phyloP scores from a whole-genome alignment of 208 protist genomes.

The Trypanosomatidae sp. region DNA sequence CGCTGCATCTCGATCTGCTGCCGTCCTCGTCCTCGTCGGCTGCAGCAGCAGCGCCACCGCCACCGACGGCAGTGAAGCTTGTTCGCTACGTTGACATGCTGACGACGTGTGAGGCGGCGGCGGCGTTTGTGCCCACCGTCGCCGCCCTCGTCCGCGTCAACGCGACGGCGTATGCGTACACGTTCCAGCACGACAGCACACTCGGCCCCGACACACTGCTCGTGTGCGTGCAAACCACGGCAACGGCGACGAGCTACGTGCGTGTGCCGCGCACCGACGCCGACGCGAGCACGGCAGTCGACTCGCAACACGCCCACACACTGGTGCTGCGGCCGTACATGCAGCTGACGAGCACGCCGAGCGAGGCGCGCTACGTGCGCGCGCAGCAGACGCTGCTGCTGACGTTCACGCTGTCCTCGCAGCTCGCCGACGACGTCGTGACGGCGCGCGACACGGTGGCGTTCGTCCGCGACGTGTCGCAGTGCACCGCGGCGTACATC shows the following conservation, averaged over 20 bases:
- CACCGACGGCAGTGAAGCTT: conserved; percentile 55
- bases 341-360: conserved; percentile 39
- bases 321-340: conserved; percentile 71
- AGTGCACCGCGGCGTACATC: conserved; percentile 65
- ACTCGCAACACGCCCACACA: conserved; percentile 11
- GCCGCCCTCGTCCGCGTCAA: conserved; percentile 14
- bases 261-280: no score
- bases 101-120: conserved; percentile 28
- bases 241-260: conserved; percentile 16
- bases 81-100: conserved; percentile 37
- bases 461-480: conserved; percentile 31
- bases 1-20: conserved; percentile 11
- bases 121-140: conserved; percentile 24
- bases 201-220: conserved; percentile 29
- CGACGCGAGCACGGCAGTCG: conserved; percentile 8
- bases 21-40: conserved; percentile 6
- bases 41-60: conserved; percentile 26
- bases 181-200: conserved; percentile 71
- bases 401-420: conserved; percentile 45
- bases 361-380: conserved; percentile 16
- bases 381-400: conserved; percentile 53
- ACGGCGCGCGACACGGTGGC: conserved; percentile 32
- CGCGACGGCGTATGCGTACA: conserved; percentile 26
- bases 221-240: conserved; percentile 53
- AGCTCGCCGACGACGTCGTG: conserved; percentile 40